phyloP scores from a whole-genome alignment of 2,329 filamentous ascomycete genomes.

The Myrmaecium sp. region DNA sequence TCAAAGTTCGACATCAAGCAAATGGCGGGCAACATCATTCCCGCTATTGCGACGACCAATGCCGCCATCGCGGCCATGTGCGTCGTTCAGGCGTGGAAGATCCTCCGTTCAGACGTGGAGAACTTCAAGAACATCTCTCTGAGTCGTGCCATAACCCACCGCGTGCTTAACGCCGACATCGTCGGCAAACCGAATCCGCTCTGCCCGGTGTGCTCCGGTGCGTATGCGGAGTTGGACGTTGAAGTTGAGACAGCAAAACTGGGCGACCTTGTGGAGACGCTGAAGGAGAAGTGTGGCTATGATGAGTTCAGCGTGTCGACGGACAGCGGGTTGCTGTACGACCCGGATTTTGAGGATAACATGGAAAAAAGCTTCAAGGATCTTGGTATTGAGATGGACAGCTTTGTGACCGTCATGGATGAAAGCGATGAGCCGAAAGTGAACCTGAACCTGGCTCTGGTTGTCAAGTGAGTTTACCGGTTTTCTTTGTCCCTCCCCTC shows the following conservation, averaged over 20 bases:
- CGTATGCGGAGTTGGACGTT: constrained; percentile 47
- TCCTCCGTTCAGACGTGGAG: constrained; percentile 54
- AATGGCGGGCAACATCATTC: constrained; percentile 88
- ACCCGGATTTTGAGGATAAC: constrained; percentile 78
- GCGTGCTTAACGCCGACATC: constrained; percentile 39
- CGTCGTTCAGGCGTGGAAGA: constrained; percentile 83
- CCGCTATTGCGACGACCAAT: constrained; percentile 94
- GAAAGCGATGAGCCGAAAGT: constrained; percentile 66
- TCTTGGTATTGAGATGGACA: constrained; percentile 55
- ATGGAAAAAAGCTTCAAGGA: constrained; percentile 62
- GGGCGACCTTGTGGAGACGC: constrained; percentile 57
- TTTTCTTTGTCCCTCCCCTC: too few species aligned
- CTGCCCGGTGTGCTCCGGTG: constrained; percentile 70
- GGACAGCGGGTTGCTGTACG: constrained; percentile 65
- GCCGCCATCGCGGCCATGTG: constrained; percentile 89
- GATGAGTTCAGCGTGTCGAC: constrained; percentile 67
- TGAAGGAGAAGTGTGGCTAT: constrained; percentile 57
- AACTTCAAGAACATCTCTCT: constrained; percentile 76
- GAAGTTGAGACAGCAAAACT: constrained; percentile 60
- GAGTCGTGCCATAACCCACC: constrained; percentile 46
- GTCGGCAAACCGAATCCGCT: constrained; percentile 53
- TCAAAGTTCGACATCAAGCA: constrained; percentile 91
- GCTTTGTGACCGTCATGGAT: constrained; percentile 70
- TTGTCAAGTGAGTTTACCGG: constrained; percentile 35
- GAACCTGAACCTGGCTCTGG: constrained; percentile 59